Evolutionary conservation across 2,329 filamentous ascomycete species (phyloP).

Genomic region (Juglanconis sp.): DNA sequence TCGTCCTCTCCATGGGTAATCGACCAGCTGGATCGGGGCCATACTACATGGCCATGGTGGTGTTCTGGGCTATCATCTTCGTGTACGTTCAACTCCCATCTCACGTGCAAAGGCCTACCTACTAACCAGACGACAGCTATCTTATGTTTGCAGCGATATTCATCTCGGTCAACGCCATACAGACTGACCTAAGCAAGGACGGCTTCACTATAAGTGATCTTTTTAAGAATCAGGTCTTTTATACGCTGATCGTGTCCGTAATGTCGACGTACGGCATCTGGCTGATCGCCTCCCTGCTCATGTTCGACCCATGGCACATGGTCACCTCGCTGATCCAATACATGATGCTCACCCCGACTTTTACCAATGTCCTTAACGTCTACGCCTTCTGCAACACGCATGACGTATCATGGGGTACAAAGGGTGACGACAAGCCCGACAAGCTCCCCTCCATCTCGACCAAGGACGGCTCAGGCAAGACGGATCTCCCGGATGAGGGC

Average conservation of each 20-base stretch:
- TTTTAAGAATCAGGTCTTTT: slow-evolving; percentile 85
- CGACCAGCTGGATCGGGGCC: slow-evolving; percentile 89
- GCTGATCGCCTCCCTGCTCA: slow-evolving; percentile 85
- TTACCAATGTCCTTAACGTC: slow-evolving; percentile 97
- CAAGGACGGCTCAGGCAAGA: slow-evolving; percentile 86
- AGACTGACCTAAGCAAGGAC: slow-evolving; percentile 61
- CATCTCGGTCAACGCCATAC: slow-evolving; percentile 85
- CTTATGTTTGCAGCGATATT: slow-evolving; percentile 93
- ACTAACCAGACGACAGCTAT: slow-evolving; percentile 53
- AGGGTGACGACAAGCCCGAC: slow-evolving; percentile 93
- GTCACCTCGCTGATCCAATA: slow-evolving; percentile 94
- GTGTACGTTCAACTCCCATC: slow-evolving; percentile 50
- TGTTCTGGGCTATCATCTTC: slow-evolving; percentile 97
- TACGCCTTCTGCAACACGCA: slow-evolving; percentile 99
- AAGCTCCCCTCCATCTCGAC: slow-evolving; percentile 84
- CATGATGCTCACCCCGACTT: slow-evolving; percentile 88
- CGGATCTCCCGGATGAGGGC: slow-evolving; percentile 90
- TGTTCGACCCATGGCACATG: slow-evolving; percentile 99
- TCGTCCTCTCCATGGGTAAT: slow-evolving; percentile 91
- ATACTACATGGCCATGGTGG: slow-evolving; percentile 95
- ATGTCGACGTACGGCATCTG: slow-evolving; percentile 91
- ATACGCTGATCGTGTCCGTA: slow-evolving; percentile 88
- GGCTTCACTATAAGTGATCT: slow-evolving; percentile 70
- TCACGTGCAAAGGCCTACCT: neutral
- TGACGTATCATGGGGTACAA: slow-evolving; percentile 97